Conservation (phyloP, 225 moss, liverwort and hornwort genomes). For the Pleurozium schreberi region DNA sequence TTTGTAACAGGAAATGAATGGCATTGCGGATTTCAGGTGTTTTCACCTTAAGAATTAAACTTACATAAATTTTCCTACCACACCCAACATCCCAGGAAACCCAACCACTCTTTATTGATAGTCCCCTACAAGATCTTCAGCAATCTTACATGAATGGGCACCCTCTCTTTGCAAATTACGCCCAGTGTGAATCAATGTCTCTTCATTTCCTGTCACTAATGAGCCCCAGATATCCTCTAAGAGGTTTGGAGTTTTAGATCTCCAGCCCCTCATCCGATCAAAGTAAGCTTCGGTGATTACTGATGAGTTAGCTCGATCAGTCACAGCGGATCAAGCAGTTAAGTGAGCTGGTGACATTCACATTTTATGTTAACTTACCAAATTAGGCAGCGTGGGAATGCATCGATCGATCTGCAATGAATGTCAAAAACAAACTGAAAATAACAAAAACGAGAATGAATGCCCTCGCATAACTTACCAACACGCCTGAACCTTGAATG, state of each 20-base stretch:
- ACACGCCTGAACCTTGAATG: background rate
- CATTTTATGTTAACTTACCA: background rate
- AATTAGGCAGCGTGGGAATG: too few relatives aligned
- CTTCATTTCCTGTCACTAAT: too few relatives aligned
- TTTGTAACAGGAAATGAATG: too few relatives aligned
- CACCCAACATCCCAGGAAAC: background rate
- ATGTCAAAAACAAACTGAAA: background rate
- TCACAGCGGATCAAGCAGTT: background rate
- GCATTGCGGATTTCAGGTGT: too few relatives aligned
- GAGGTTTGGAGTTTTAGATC: background rate
- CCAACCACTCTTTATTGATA: background rate
- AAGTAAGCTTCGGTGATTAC: too few relatives aligned
- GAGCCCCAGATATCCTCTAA: background rate
- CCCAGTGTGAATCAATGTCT: background rate
- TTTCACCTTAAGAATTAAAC: background rate
- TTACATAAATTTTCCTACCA: background rate
- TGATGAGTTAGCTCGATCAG: background rate
- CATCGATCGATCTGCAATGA: background rate
- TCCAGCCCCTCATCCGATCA: background rate
- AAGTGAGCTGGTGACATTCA: too few relatives aligned
- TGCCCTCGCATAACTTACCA: background rate
- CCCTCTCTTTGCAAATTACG: background rate
- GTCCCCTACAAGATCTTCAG: fast-evolving
- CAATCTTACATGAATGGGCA: background rate
- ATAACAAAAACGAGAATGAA: background rate